Evolutionary conservation across 1,139 yeast species (phyloP).

Genomic region (Kurtzmaniella quercitrusa): DNA sequence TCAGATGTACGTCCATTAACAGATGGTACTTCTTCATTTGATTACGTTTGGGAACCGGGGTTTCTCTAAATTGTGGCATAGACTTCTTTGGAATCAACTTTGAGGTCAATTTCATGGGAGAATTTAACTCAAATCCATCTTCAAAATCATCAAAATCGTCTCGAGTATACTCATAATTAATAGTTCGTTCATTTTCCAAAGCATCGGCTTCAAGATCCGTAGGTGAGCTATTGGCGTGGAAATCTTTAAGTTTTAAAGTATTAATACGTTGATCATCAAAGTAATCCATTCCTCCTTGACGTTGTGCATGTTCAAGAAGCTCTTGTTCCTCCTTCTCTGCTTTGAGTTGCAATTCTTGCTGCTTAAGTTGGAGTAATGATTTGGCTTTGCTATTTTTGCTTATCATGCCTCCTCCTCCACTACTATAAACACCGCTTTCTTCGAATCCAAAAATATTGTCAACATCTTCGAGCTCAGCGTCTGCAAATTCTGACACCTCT

Average conservation of each 20-base stretch:
- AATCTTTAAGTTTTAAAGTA: conserved; percentile 31
- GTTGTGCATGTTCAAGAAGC: conserved; percentile 16
- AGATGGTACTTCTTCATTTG: conserved; percentile 27
- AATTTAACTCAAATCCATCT: conserved; percentile 29
- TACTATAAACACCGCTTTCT: conserved; percentile 31
- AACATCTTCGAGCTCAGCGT: conserved; percentile 39
- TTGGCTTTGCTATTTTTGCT: conserved; percentile 4
- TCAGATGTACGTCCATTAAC: conserved; percentile 22
- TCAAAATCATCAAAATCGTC: conserved; percentile 41
- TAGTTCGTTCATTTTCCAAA: conserved; percentile 30
- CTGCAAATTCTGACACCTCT: conserved; percentile 36
- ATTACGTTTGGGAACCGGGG: conserved; percentile 10
- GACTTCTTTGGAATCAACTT: conserved; percentile 3
- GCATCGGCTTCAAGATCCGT: conserved; percentile 20
- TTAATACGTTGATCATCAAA: conserved; percentile 15
- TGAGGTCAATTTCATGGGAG: conserved; percentile 9
- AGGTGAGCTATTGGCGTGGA: conserved; percentile 11
- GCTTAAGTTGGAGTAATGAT: conserved; percentile 13
- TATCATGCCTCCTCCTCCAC: conserved; percentile 6
- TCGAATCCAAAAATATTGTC: conserved; percentile 38
- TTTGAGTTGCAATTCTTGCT: conserved; percentile 25
- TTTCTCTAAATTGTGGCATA: conserved; percentile 6
- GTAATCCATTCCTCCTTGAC: conserved; percentile 3
- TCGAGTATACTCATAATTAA: conserved; percentile 33
- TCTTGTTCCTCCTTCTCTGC: conserved; percentile 36